Evolutionary conservation across 2,329 filamentous ascomycete genomes (phyloP).

Genomic region (Leptographium wingfieldii): DNA sequence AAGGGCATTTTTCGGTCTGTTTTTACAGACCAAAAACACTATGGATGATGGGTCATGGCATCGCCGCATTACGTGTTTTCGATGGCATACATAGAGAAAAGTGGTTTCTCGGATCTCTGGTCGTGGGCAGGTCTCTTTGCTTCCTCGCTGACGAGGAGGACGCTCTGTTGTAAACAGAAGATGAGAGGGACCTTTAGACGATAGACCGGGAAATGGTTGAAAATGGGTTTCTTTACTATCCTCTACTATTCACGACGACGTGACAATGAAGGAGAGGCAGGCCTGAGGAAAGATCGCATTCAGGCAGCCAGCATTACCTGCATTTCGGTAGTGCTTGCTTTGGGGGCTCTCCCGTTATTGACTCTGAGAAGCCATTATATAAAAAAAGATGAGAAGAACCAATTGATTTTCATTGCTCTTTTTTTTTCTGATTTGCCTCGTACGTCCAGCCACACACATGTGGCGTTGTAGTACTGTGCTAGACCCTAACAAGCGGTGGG

Average conservation of each 20-base stretch:
- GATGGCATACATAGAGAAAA: conserved; percentile 46
- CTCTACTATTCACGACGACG: conserved; percentile 4
- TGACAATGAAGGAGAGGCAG: conserved; percentile 2
- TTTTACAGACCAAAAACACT: conserved; percentile 17
- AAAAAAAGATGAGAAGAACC: neutral
- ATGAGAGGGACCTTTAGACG: conserved; percentile 1
- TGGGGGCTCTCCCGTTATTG: neutral
- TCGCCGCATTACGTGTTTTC: conserved; percentile 20
- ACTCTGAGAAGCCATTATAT: conserved; percentile 2
- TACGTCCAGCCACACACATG: neutral
- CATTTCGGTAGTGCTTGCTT: neutral
- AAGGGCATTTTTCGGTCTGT: conserved; percentile 20
- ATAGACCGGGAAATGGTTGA: conserved; percentile 3
- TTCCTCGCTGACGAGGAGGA: neutral
- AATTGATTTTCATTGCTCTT: neutral
- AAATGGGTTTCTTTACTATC: conserved; percentile 1
- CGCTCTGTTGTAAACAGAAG: neutral
- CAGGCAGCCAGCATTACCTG: neutral
- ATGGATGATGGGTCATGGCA: conserved; percentile 18
- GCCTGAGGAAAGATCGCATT: neutral
- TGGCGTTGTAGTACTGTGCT: neutral
- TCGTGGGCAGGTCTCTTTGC: neutral
- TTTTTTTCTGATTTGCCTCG: neutral
- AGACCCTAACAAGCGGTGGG: neutral
- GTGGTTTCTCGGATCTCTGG: conserved; percentile 32